Conservation (phyloP, 2,329 filamentous ascomycete species). For the Coniochaeta ligniaria region DNA sequence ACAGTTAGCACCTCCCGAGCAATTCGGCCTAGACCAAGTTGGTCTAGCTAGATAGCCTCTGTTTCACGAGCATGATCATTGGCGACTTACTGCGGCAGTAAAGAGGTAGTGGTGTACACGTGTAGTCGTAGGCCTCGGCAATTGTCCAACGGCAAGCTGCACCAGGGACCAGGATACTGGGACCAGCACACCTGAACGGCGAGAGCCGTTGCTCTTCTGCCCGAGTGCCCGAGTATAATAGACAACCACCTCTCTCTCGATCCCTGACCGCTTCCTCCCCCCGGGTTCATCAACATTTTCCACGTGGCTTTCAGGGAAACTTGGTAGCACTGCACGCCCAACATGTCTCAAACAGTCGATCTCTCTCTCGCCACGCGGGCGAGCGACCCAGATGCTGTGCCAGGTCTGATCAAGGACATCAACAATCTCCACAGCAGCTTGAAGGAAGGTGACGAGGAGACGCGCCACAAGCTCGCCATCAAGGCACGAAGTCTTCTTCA, state of each 20-base stretch:
- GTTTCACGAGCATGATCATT: neutral
- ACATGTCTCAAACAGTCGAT: neutral
- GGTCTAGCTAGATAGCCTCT: neutral
- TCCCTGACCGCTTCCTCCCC: neutral
- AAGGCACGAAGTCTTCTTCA: constrained; percentile 5
- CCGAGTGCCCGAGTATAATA: neutral
- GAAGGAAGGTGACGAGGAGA: constrained; percentile 5
- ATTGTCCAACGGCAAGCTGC: neutral
- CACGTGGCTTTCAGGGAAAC: neutral
- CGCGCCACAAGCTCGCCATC: constrained; percentile 3
- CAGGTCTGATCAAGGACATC: neutral
- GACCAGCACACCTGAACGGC: neutral
- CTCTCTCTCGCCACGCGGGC: neutral
- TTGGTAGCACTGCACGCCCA: neutral
- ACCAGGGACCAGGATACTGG: neutral
- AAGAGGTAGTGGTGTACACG: too few relatives aligned
- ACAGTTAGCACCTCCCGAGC: neutral
- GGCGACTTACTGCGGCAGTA: too few relatives aligned
- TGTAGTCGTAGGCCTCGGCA: too few relatives aligned
- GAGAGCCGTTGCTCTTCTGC: neutral
- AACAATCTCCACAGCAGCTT: neutral
- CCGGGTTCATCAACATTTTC: neutral
- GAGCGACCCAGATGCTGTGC: neutral
- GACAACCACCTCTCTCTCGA: neutral
- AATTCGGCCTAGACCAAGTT: neutral